Evolutionary conservation across 176 grass and related monocot species (phyloP).

Genomic region (Triticum timopheevii): DNA sequence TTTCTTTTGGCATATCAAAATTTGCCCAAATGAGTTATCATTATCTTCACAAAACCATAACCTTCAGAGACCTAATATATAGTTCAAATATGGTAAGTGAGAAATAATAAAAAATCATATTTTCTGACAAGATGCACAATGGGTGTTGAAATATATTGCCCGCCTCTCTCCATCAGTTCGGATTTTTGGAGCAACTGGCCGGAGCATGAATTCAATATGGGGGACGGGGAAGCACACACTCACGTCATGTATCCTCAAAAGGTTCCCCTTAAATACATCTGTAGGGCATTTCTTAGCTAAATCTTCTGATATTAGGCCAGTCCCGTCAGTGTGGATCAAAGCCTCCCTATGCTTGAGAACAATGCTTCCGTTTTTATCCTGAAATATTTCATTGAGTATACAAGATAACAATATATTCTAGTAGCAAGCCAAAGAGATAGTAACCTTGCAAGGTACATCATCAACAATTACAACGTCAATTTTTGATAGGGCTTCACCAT

Average conservation of each 20-base stretch:
- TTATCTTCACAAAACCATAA: slow-evolving; percentile 7
- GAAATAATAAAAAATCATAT: background rate
- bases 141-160: no score
- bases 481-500: slow-evolving; percentile 39
- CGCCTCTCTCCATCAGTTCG: no score
- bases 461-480: slow-evolving; percentile 39
- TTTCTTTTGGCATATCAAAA: background rate
- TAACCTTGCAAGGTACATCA: slow-evolving; percentile 63
- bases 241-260: slow-evolving; percentile 29
- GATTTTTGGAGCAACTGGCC: no score
- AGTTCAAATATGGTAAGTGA: background rate
- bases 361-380: slow-evolving; percentile 41
- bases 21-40: background rate
- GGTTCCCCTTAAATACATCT: slow-evolving; percentile 44
- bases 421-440: background rate
- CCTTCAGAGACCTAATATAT: background rate
- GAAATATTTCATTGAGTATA: slow-evolving; percentile 17
- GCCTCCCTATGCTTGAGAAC: slow-evolving; percentile 17
- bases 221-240: background rate
- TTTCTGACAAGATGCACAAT: background rate
- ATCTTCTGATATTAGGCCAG: slow-evolving; percentile 80
- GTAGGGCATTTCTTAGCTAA: slow-evolving; percentile 58
- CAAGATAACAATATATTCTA: background rate
- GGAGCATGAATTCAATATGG: no score
- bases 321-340: slow-evolving; percentile 86